phyloP scores from a whole-genome alignment of 371 early-diverging fungal genomes.

The Sporodiniella umbellata region DNA sequence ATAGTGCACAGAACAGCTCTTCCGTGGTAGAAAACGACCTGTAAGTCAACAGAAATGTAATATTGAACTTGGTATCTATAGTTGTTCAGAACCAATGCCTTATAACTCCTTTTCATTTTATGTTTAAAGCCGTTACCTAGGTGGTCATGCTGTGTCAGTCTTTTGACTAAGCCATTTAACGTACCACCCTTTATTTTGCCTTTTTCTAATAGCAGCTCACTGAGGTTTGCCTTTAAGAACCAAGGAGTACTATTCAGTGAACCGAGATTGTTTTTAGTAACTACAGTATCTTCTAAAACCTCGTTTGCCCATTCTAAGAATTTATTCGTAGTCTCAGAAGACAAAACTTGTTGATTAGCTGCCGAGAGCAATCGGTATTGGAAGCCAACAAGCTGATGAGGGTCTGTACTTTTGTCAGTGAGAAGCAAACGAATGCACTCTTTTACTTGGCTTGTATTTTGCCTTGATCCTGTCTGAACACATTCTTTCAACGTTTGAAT shows the following conservation, averaged over 20 bases:
- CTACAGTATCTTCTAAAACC: neutral
- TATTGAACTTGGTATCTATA: conserved; percentile 72
- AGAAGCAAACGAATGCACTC: too few species aligned
- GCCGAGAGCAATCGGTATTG: too few species aligned
- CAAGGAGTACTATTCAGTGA: neutral
- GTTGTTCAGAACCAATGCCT: neutral
- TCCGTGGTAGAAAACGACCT: conserved; percentile 79
- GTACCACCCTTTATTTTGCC: conserved; percentile 90
- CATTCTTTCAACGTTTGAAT: too few species aligned
- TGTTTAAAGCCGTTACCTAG: conserved; percentile 35
- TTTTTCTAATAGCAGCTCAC: conserved; percentile 81
- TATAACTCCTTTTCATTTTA: neutral
- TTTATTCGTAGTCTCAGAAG: too few species aligned
- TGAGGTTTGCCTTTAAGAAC: conserved; percentile 60
- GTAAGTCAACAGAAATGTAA: conserved; percentile 88
- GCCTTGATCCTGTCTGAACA: too few species aligned
- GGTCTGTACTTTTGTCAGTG: too few species aligned
- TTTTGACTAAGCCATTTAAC: conserved; percentile 75
- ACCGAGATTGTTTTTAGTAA: neutral
- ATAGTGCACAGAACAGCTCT: conserved; percentile 70
- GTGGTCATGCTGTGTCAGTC: conserved; percentile 84
- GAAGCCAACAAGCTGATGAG: too few species aligned
- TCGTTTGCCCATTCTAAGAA: too few species aligned
- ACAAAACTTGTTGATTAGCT: too few species aligned
- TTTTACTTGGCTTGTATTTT: too few species aligned